A percentile compares a stretch with the other conserved stretches of the same genome.
These are phyloP conservation scores for Coemansia sp. DNA, from an alignment of 192 early-diverging fungal species.

Conservation along the genomic window DNA sequence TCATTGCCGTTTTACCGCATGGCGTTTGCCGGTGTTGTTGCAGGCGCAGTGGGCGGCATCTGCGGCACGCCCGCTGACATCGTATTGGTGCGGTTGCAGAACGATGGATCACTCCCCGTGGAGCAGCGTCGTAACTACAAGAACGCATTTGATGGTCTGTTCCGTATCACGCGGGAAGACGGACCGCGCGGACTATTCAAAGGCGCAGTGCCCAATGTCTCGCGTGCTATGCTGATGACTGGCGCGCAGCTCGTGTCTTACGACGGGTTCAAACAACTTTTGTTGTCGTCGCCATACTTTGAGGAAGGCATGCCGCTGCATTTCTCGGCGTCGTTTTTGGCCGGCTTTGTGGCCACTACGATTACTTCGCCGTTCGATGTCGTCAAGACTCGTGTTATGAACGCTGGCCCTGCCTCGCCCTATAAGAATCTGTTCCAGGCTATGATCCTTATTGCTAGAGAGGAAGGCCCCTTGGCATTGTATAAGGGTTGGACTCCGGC, in stretches of 20 bases:
- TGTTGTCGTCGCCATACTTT: conserved; percentile 62
- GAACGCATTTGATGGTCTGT: conserved; percentile 71
- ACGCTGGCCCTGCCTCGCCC: conserved; percentile 55
- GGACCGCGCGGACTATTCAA: conserved; percentile 79
- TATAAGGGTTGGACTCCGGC: conserved; percentile 88
- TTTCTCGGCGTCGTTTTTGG: conserved; percentile 69
- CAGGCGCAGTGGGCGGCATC: conserved; percentile 62
- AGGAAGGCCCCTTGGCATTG: conserved; percentile 69
- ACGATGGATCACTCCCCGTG: conserved; percentile 69
- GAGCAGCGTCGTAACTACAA: conserved; percentile 71
- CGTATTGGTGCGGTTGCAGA: conserved; percentile 80
- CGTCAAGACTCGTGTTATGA: conserved; percentile 88
- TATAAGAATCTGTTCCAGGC: conserved; percentile 41
- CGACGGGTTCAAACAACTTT: conserved; percentile 75
- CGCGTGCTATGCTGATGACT: conserved; percentile 87
- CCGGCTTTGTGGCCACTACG: conserved; percentile 76
- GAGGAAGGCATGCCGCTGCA: conserved; percentile 68
- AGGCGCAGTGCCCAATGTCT: conserved; percentile 87
- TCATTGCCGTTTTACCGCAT: conserved; percentile 53
- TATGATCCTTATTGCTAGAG: conserved; percentile 59
- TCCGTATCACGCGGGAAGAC: conserved; percentile 78
- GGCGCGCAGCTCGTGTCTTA: conserved; percentile 72
- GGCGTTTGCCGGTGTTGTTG: conserved; percentile 32
- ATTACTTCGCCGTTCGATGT: conserved; percentile 79
- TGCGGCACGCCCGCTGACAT: conserved; percentile 82